phyloP scores from a whole-genome alignment of 176 grass and related monocot species.

The Musa troglodytarum region DNA sequence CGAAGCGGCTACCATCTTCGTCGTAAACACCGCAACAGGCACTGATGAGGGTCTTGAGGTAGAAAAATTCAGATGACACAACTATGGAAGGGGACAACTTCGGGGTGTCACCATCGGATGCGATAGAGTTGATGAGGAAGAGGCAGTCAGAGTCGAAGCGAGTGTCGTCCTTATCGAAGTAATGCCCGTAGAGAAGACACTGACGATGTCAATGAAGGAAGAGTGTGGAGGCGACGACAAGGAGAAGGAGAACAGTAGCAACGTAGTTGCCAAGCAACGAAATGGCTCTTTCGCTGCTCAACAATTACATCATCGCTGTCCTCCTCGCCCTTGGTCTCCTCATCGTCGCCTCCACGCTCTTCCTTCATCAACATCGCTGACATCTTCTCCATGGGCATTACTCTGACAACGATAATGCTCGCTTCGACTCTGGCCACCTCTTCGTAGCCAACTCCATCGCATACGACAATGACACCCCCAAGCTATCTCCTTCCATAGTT shows the following conservation, averaged over 20 bases:
- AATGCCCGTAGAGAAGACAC: conserved; percentile 19
- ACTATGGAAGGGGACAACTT: conserved; percentile 1
- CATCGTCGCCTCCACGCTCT: too few relatives aligned
- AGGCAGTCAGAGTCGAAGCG: conserved; percentile 62
- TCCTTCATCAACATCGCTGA: conserved; percentile 27
- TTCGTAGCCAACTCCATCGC: conserved; percentile 33
- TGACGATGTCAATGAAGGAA: conserved; percentile 34
- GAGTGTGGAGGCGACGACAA: too few relatives aligned
- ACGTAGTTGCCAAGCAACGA: neutral
- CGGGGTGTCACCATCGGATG: conserved; percentile 33
- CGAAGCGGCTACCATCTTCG: too few relatives aligned
- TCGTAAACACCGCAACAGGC: neutral
- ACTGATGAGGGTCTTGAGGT: conserved; percentile 48
- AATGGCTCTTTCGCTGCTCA: too few relatives aligned
- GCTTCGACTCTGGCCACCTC: conserved; percentile 57
- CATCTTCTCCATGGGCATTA: conserved; percentile 18
- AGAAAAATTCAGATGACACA: conserved; percentile 49
- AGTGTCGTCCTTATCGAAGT: conserved; percentile 25
- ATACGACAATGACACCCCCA: conserved; percentile 24
- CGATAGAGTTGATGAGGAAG: conserved; percentile 41
- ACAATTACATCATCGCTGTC: conserved; percentile 25
- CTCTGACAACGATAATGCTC: conserved; percentile 28
- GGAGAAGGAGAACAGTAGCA: conserved; percentile 45
- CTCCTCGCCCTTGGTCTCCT: conserved; percentile 17
- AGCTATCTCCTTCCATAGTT: neutral